phyloP scores from a whole-genome alignment of 768 basidiomycete genomes.

The Botryobasidium botryosum region DNA sequence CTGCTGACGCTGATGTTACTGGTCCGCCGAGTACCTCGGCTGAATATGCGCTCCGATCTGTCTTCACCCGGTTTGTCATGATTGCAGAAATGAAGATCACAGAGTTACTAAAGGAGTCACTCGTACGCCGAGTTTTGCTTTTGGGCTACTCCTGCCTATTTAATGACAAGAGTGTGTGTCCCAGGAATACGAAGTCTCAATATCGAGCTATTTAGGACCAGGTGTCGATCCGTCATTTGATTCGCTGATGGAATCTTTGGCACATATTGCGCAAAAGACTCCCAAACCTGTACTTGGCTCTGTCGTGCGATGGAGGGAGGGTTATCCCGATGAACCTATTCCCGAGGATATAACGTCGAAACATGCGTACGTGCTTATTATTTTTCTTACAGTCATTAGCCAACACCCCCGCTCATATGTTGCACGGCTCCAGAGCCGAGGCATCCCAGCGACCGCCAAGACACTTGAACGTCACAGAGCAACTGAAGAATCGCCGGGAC shows the following conservation, averaged over 20 bases:
- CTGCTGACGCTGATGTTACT: neutral
- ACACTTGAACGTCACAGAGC: neutral
- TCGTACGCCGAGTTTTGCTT: conserved; percentile 32
- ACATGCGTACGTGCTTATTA: too few species aligned
- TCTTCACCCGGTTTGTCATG: conserved; percentile 75
- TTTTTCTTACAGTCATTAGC: too few species aligned
- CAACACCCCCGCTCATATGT: too few species aligned
- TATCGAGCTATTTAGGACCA: conserved; percentile 51
- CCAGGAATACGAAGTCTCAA: conserved; percentile 52
- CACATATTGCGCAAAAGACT: conserved; percentile 70
- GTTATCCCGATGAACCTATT: conserved; percentile 37
- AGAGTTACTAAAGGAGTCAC: conserved; percentile 43
- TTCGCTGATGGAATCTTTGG: conserved; percentile 66
- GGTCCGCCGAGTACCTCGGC: conserved; percentile 65
- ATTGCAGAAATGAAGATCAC: conserved; percentile 70
- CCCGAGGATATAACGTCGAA: neutral
- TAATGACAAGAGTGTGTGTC: neutral
- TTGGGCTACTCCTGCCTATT: neutral
- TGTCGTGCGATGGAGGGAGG: conserved; percentile 72
- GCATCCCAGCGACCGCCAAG: neutral
- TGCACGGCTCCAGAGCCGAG: neutral
- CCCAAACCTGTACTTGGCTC: conserved; percentile 73
- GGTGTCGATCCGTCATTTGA: conserved; percentile 68
- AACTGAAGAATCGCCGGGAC: neutral
- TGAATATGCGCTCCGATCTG: conserved; percentile 75